Evolutionary conservation across 495 filamentous ascomycete genomes (phyloP).

Genomic region (Aspergillus heteromorphus): DNA sequence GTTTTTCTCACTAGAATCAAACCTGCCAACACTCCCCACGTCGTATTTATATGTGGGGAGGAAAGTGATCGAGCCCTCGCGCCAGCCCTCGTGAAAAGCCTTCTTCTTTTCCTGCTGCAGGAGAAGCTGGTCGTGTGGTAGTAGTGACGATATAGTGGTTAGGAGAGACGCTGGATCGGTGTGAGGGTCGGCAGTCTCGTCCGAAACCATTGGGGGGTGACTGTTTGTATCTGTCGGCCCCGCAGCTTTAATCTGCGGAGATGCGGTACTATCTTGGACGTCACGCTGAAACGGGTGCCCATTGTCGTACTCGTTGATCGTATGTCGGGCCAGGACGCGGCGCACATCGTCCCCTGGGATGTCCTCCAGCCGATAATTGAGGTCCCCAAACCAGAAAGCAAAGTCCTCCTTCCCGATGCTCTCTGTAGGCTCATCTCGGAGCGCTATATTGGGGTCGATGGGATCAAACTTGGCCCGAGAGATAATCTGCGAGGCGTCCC

Average conservation of each 20-base stretch:
- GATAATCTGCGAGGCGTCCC: conserved; percentile 79
- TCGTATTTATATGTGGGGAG: conserved; percentile 96
- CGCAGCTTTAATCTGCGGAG: conserved; percentile 1
- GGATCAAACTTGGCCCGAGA: conserved; percentile 69
- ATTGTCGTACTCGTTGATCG: conserved; percentile 66
- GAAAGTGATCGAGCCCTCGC: conserved; percentile 82
- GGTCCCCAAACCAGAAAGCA: conserved; percentile 92
- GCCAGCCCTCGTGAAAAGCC: conserved; percentile 86
- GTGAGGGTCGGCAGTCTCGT: conserved; percentile 39
- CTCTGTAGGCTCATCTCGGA: conserved; percentile 50
- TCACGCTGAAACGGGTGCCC: conserved; percentile 24
- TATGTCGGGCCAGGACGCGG: conserved; percentile 75
- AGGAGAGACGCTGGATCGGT: conserved; percentile 64
- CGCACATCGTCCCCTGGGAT: conserved; percentile 89
- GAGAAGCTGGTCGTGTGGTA: conserved; percentile 85
- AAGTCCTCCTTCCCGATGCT: conserved; percentile 88
- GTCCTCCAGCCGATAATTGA: conserved; percentile 89
- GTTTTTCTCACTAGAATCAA: conserved; percentile 92
- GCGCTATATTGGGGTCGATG: conserved; percentile 49
- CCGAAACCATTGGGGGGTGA: conserved; percentile 17
- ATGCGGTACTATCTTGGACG: conserved; percentile 16
- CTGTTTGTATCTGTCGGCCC: conserved; percentile 11
- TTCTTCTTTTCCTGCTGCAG: conserved; percentile 67
- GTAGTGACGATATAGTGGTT: conserved; percentile 75
- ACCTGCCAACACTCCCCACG: conserved; percentile 83